A percentile compares a stretch with the other conserved stretches of the same genome.
Evolutionary conservation across 495 filamentous ascomycete genomes (phyloP).

Genomic region (Pseudomonodictys pantanalensis): DNA sequence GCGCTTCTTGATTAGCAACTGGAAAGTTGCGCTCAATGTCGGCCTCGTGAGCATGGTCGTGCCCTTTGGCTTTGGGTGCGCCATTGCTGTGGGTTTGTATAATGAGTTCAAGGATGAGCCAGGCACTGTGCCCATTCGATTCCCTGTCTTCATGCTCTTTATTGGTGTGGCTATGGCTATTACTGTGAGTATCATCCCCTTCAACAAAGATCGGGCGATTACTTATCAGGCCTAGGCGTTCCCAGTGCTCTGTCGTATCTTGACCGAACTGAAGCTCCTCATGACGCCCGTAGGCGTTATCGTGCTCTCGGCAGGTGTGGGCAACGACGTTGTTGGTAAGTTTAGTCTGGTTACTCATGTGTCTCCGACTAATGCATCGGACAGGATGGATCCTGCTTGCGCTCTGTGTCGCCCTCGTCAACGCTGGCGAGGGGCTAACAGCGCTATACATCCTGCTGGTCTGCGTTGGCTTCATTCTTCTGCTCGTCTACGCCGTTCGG

Average conservation of each 20-base stretch:
- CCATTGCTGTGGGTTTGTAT: constrained; percentile 84
- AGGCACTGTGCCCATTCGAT: constrained; percentile 61
- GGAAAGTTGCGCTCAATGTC: constrained; percentile 79
- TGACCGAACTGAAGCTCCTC: constrained; percentile 89
- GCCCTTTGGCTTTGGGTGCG: constrained; percentile 68
- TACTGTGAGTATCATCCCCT: constrained; percentile 53
- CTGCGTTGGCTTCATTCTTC: constrained; percentile 70
- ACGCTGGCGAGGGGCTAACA: constrained; percentile 77
- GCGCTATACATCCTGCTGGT: constrained; percentile 84
- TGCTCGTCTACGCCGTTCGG: constrained; percentile 71
- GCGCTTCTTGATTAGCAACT: constrained; percentile 79
- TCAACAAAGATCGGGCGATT: not conserved
- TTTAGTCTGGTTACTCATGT: not conserved
- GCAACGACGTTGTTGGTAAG: constrained; percentile 84
- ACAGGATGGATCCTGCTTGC: constrained; percentile 80
- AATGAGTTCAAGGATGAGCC: constrained; percentile 68
- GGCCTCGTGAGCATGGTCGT: constrained; percentile 82
- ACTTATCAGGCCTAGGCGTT: constrained; percentile 60
- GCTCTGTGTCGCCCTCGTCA: constrained; percentile 90
- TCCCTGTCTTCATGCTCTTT: constrained; percentile 86
- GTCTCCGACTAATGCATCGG: constrained; percentile 20
- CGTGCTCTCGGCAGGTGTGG: constrained; percentile 87
- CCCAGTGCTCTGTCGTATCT: constrained; percentile 89
- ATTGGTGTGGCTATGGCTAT: constrained; percentile 94
- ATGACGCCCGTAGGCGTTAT: constrained; percentile 83